Conservation (phyloP, 352 stramenopile species). For the Hyphochytrium catenoides region DNA sequence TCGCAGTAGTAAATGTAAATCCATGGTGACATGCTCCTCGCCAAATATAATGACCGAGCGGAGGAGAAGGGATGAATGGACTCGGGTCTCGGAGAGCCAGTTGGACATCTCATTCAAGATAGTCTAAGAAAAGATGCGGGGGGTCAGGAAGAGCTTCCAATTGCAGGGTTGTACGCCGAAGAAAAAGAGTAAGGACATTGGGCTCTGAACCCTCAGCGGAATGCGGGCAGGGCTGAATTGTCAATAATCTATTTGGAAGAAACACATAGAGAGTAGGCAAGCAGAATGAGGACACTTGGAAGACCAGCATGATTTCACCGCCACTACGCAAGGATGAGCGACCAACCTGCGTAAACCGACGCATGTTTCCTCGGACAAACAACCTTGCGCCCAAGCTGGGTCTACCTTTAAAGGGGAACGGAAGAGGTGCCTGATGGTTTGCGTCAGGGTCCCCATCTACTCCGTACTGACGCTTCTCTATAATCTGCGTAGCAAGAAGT, state of each 20-base stretch:
- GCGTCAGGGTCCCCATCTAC: no score
- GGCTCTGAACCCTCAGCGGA: constrained; percentile 44
- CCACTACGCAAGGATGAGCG: no score
- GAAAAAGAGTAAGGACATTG: constrained; percentile 68
- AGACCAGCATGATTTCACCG: no score
- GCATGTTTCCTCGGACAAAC: constrained; percentile 33
- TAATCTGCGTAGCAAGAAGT: constrained; percentile 25
- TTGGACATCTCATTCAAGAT: constrained; percentile 70
- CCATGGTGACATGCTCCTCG: constrained; percentile 78
- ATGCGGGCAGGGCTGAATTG: constrained; percentile 43
- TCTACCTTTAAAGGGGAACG: no score
- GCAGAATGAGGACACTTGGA: no score
- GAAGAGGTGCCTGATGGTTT: no score
- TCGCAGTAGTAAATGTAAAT: constrained; percentile 41
- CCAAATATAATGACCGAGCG: constrained; percentile 69
- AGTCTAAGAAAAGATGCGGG: constrained; percentile 5
- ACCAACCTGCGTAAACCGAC: no score
- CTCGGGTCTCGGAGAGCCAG: constrained; percentile 59
- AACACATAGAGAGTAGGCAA: neutral
- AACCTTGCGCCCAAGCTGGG: constrained; percentile 23
- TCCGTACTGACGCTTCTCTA: constrained; percentile 81
- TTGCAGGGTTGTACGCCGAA: constrained; percentile 19
- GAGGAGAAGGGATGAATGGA: constrained; percentile 58
- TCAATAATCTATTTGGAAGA: constrained; percentile 41
- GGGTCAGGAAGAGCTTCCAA: neutral